Evolutionary conservation across 1,284 basidiomycete species (phyloP).

Genomic region (Cerrena zonata): DNA sequence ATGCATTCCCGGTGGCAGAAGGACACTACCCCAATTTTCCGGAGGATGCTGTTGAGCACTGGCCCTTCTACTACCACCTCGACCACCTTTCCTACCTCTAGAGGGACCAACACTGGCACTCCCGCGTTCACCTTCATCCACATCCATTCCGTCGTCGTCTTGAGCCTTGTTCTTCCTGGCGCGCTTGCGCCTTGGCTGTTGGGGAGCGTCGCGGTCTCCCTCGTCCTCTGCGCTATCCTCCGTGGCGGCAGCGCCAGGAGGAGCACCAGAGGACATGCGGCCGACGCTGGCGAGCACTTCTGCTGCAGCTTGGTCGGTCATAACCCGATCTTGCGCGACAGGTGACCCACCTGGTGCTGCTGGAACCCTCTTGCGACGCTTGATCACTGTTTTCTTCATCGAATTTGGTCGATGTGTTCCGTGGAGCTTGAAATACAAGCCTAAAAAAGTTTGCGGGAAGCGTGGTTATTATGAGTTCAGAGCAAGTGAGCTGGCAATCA

Average conservation of each 20-base stretch:
- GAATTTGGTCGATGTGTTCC: slow-evolving; percentile 94
- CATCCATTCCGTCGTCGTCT: slow-evolving; percentile 40
- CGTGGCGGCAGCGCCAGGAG: slow-evolving; percentile 28
- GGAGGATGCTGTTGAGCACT: slow-evolving; percentile 1
- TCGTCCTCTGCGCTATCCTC: slow-evolving; percentile 48
- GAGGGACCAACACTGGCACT: slow-evolving; percentile 2
- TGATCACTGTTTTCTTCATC: slow-evolving; percentile 99
- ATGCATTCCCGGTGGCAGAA: neutral
- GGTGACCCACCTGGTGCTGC: slow-evolving; percentile 50
- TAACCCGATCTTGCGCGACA: slow-evolving; percentile 34
- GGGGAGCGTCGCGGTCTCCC: slow-evolving; percentile 32
- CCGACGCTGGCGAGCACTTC: slow-evolving; percentile 78
- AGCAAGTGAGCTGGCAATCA: too few species aligned
- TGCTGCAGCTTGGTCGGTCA: slow-evolving; percentile 77
- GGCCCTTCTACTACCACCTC: slow-evolving; percentile 1
- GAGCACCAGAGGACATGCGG: slow-evolving; percentile 33
- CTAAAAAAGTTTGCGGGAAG: slow-evolving; percentile 41
- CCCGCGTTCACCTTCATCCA: slow-evolving; percentile 31
- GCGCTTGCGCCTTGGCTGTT: slow-evolving; percentile 53
- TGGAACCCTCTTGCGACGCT: slow-evolving; percentile 91
- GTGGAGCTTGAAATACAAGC: slow-evolving; percentile 96
- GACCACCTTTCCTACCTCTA: slow-evolving; percentile 1
- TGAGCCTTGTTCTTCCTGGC: slow-evolving; percentile 39
- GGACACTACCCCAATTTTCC: neutral
- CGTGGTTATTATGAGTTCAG: too few species aligned